A percentile compares a stretch with the other conserved stretches of the same genome.
phyloP scores from a whole-genome alignment of 2,329 filamentous ascomycete species.

The Penicillium sp. region DNA sequence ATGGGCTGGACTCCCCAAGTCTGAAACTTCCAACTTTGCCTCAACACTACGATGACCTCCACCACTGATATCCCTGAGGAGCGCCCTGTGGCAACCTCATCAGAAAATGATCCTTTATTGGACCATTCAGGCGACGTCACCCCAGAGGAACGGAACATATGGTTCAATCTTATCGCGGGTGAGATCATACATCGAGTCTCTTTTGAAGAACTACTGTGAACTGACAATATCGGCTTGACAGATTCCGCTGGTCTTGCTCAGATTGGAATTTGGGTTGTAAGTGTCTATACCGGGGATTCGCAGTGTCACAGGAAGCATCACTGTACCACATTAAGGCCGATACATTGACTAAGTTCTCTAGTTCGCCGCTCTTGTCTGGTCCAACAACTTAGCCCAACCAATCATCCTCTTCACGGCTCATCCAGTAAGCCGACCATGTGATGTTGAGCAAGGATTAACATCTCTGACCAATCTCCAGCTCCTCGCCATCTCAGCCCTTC shows the following conservation, averaged over 20 bases:
- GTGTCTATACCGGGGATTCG: constrained; percentile 17
- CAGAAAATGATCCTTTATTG: constrained; percentile 69
- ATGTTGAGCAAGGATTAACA: too few relatives aligned
- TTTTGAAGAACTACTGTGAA: neutral
- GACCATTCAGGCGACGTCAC: constrained; percentile 71
- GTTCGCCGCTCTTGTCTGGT: constrained; percentile 76
- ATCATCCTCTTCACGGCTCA: constrained; percentile 86
- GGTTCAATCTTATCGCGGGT: constrained; percentile 75
- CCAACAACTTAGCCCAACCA: constrained; percentile 67
- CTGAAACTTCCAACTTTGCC: neutral
- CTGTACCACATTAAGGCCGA: neutral
- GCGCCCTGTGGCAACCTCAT: constrained; percentile 28
- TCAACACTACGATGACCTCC: constrained; percentile 59
- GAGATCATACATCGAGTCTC: constrained; percentile 25
- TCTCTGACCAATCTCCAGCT: constrained; percentile 45
- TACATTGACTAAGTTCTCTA: constrained; percentile 26
- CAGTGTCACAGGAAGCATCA: neutral
- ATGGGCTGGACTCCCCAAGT: neutral
- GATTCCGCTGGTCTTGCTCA: constrained; percentile 82
- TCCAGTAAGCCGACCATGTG: constrained; percentile 57
- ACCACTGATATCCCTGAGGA: constrained; percentile 65
- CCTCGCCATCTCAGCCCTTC: constrained; percentile 57
- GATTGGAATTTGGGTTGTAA: constrained; percentile 69
- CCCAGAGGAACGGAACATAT: constrained; percentile 66
- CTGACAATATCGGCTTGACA: constrained; percentile 35